Conservation (phyloP, 1,139 yeast species). For the Candida tunisiensis region DNA sequence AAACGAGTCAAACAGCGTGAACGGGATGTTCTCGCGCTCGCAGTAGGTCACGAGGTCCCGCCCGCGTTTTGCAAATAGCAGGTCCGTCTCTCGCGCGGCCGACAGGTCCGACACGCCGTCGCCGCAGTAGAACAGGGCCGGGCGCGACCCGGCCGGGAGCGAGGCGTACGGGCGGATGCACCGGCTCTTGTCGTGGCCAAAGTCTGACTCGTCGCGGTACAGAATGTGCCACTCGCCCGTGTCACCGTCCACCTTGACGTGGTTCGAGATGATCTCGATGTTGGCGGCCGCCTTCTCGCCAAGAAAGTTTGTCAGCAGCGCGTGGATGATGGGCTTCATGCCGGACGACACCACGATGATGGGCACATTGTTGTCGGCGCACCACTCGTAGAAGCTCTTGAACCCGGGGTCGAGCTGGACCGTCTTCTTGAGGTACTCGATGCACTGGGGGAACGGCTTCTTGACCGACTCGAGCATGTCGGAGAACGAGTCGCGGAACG, state of each 20-base stretch:
- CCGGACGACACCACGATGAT: constrained; percentile 72
- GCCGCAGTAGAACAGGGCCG: constrained; percentile 77
- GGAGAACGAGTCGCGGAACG: constrained; percentile 65
- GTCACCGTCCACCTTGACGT: constrained; percentile 39
- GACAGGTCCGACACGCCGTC: constrained; percentile 93
- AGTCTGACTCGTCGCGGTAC: constrained; percentile 68
- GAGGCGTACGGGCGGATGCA: constrained; percentile 52
- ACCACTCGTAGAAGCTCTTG: constrained; percentile 66
- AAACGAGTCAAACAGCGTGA: constrained; percentile 64
- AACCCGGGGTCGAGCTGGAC: constrained; percentile 85
- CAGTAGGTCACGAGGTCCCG: constrained; percentile 80
- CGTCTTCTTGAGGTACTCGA: constrained; percentile 32
- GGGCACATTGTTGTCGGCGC: constrained; percentile 52
- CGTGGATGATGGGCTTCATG: constrained; percentile 80
- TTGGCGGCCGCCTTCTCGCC: constrained; percentile 59
- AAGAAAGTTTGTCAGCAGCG: constrained; percentile 53
- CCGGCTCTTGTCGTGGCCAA: constrained; percentile 89
- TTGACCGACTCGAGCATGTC: constrained; percentile 69
- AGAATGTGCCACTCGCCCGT: constrained; percentile 71
- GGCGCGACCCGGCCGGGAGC: constrained; percentile 24
- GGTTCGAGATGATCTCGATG: constrained; percentile 73
- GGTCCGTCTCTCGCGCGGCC: constrained; percentile 90
- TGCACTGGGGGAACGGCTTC: constrained; percentile 69
- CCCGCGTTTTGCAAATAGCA: constrained; percentile 85
- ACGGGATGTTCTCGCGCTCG: constrained; percentile 63